Conservation (phyloP, 208 protist genomes). For the Porcisia deanei region DNA sequence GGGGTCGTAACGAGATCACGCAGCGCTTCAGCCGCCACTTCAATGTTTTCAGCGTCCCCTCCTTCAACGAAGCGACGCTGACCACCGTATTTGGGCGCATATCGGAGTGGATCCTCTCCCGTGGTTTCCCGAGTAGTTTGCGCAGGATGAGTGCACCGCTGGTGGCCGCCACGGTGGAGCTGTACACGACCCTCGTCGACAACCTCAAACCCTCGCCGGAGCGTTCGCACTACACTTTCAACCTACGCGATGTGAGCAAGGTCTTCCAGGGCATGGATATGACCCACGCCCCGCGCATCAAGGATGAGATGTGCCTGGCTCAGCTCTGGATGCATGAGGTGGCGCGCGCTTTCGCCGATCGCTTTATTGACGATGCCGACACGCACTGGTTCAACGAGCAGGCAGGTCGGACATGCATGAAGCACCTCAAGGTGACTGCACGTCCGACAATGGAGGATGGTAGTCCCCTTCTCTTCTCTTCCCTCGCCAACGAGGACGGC, state of each 20-base stretch:
- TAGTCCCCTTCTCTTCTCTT: conserved; percentile 70
- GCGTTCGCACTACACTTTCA: conserved; percentile 99
- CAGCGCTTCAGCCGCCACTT: conserved; percentile 96
- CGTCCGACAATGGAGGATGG: conserved; percentile 34
- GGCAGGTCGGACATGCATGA: conserved; percentile 73
- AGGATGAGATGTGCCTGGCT: conserved; percentile 64
- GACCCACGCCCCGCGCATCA: conserved; percentile 68
- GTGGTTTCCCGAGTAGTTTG: conserved; percentile 62
- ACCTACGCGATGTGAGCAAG: conserved; percentile 96
- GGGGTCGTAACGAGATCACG: conserved; percentile 94
- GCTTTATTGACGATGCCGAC: conserved; percentile 93
- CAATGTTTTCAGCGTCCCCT: conserved; percentile 90
- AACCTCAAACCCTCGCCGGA: conserved; percentile 96
- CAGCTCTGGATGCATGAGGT: conserved; percentile 96
- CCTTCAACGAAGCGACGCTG: conserved; percentile 91
- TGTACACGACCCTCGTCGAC: conserved; percentile 92
- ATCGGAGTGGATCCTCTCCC: conserved; percentile 90
- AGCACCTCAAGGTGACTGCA: conserved; percentile 75
- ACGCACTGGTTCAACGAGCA: conserved; percentile 86
- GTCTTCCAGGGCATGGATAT: conserved; percentile 94
- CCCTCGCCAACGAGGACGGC: conserved; percentile 84
- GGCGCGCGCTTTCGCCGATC: conserved; percentile 95
- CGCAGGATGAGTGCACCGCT: conserved; percentile 50
- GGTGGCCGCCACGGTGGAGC: conserved; percentile 90
- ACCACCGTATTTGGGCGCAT: conserved; percentile 93